Base-by-base conservation (phyloP, 129 eudicot species). In the Chrysanthemum makinoi region DNA sequence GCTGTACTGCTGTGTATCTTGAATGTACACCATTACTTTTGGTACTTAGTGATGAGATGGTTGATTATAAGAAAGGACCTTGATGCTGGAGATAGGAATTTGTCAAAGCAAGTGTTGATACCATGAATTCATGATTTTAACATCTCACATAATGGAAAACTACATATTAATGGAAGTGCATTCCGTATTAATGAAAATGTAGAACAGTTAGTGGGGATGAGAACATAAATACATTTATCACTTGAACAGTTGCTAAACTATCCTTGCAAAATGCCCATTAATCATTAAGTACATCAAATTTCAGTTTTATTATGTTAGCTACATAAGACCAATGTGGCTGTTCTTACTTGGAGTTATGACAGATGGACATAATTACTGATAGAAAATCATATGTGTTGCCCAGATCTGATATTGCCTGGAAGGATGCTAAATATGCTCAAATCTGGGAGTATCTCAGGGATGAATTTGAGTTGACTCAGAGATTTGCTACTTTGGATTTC, bases 361-460 rank as follows among this genome's bases (percentile, higher is more conserved):
- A 39, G 1, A 39, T 1, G 46, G 46, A 2, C 46, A 39, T 0
- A 39, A 18, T 30, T 20, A 60, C 80, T 79, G 57, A 82, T 72
- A 4, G 57, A 22, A 60, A 70, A 19, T 70, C 56, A 62, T 58
- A 7, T 63, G 66, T 60, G 70, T 59, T 54, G 48, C 58, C 39
- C 85, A 92, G 96, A 74, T 89, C 98, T 26, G 96, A 92, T 69
- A 92, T 92, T 66, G 91, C 98, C 3, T 89, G 98, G 98, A 92
- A 92, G 84, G 87, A 92, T 83, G 98, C 95, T 66, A 92, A 92
- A 78, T 89, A 86, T 76, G 98, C 96, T 83, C 89, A 92, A 82
- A 92, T 89, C 58, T 92, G 98, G 98, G 98, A 89, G 73, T 92
- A 86, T 68, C 91, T 92, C 46, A 82, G 98, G 65, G 98, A 89